A percentile compares a stretch with the other conserved stretches of the same genome.
Evolutionary conservation across 306 rosid species (phyloP).

Genomic region (Carpinus viminea): DNA sequence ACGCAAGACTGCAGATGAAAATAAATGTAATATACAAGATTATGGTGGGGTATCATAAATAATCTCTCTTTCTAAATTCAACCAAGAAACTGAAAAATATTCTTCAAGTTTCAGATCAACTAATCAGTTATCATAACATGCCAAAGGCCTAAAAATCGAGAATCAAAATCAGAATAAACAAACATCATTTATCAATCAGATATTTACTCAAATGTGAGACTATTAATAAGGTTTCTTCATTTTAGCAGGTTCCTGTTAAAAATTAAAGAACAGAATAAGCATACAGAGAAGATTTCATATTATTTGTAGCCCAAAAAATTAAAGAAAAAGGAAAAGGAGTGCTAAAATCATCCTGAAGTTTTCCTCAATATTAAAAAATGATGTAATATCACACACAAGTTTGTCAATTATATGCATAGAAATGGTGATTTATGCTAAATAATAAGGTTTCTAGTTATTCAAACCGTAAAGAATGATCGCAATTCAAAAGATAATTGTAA

Average conservation of each 20-base stretch:
- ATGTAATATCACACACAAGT: background rate
- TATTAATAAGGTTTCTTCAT: background rate
- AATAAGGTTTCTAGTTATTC: background rate
- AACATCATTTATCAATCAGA: background rate
- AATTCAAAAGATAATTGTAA: background rate
- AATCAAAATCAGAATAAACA: conserved; percentile 1
- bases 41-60: background rate
- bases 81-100: background rate
- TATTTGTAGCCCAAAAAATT: background rate
- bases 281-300: background rate
- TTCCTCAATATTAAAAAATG: background rate
- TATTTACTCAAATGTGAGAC: background rate
- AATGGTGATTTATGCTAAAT: background rate
- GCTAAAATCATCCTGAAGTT: background rate
- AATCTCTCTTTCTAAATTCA: background rate
- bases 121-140: background rate
- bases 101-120: background rate
- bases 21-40: conserved; percentile 7
- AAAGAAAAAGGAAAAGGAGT: background rate
- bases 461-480: background rate
- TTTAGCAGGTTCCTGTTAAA: background rate
- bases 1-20: conserved; percentile 71
- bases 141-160: background rate
- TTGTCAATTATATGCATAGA: background rate
- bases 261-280: background rate